Base-by-base conservation (phyloP, 768 basidiomycete genomes). In the Fistulinella prunicolor region DNA sequence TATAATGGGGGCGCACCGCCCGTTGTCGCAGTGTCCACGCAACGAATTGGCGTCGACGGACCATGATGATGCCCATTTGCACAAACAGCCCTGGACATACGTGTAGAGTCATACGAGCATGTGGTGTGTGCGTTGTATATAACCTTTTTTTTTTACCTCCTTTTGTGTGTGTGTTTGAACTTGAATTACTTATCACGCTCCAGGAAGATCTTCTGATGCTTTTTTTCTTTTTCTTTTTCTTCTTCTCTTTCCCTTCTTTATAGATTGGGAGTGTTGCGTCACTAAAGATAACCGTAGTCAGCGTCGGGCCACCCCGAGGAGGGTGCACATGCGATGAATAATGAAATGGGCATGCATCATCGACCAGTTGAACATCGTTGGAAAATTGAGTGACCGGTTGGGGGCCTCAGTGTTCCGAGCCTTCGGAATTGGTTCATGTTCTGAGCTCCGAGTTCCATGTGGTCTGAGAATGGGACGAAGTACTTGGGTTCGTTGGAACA, bases 11-110 rank as follows among this genome's bases (percentile, higher is more conserved):
- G 46, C 5, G 21, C 29, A 9, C 56, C 47, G 1, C 39, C 54
- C 12, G 30, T 48, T 36, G 38, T 48, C 5, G 36, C 39, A 16
- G 21, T 47, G 13, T 14, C 56, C 2, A 5, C 49, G 7, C 60
- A 61, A 53, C 61, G 61, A 32, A 44, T 63, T 24, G 34, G 52
- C 1, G 38, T 60, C 4, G 61, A 63, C 6, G 61, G 56, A 44
- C 44, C 46, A 48, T 61, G 44, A 56, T 14, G 19, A 14, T 8
- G 30, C 5, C 3, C 19, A 28, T 20, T 20, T 28, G 21, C 17
- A 14, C 4, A 9, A 21, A 14, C 6, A 10, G 10, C n/a, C n/a
- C n/a, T n/a, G 26, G 26, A 28, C 26, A 10, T 28, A 10, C 10
- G 26, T 10, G 26, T 6, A 6, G 26, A 6, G 26, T 28, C 26